Conservation (phyloP, 2,329 filamentous ascomycete genomes). For the Cercospora berteroae region DNA sequence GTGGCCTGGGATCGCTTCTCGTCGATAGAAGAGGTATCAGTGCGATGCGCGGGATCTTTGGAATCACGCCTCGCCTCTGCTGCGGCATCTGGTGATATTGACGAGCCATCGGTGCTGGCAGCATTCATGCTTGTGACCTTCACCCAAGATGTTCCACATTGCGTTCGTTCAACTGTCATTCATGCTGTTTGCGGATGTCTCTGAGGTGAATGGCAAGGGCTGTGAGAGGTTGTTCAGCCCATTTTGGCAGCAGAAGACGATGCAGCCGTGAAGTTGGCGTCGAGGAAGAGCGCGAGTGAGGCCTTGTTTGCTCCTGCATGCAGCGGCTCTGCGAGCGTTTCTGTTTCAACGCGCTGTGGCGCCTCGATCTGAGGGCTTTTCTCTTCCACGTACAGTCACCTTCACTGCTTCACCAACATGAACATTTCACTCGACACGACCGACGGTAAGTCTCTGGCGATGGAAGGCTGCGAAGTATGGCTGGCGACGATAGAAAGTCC, state of each 20-base stretch:
- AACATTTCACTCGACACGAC: background rate
- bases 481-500: background rate
- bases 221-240: background rate
- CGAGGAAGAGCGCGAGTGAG: background rate
- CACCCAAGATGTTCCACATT: background rate
- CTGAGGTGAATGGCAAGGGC: background rate
- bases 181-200: background rate
- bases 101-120: background rate
- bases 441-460: background rate
- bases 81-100: background rate
- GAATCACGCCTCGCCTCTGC: background rate
- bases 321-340: background rate
- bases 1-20: background rate
- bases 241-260: background rate
- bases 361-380: background rate
- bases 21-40: background rate
- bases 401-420: background rate
- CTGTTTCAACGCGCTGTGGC: background rate
- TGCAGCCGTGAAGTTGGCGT: background rate
- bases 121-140: background rate
- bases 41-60: background rate
- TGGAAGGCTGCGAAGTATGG: conserved; percentile 16
- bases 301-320: background rate
- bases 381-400: background rate
- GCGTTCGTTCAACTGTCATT: background rate